Conservation (phyloP, 1,139 yeast species). For the Kodamaea fungicola region DNA sequence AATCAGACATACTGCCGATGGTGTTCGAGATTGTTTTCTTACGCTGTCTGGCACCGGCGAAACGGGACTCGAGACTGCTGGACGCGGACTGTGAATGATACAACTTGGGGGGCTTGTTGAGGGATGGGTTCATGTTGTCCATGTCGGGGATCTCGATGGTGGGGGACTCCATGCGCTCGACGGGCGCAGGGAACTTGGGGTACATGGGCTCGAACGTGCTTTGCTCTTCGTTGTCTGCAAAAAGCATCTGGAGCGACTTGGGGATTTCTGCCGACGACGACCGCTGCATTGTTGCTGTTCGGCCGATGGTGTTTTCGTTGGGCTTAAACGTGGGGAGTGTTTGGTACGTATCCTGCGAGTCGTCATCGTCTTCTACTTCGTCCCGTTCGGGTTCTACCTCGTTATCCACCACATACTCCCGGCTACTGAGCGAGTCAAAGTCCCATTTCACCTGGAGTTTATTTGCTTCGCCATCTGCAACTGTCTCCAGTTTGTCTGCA, state of each 20-base stretch:
- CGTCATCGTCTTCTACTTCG: slow-evolving; percentile 33
- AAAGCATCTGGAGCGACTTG: slow-evolving; percentile 65
- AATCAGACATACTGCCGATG: slow-evolving; percentile 15
- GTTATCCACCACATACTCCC: slow-evolving; percentile 68
- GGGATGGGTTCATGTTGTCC: slow-evolving; percentile 24
- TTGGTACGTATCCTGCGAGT: slow-evolving; percentile 21
- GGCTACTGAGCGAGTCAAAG: slow-evolving; percentile 71
- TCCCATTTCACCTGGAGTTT: slow-evolving; percentile 81
- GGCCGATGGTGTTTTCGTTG: slow-evolving; percentile 10
- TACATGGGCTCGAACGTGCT: not conserved
- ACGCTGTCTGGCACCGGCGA: slow-evolving; percentile 28
- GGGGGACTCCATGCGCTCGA: slow-evolving; percentile 35
- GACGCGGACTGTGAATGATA: slow-evolving; percentile 51
- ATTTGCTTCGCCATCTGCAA: slow-evolving; percentile 11
- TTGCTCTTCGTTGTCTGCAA: slow-evolving; percentile 40
- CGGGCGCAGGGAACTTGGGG: slow-evolving; percentile 3
- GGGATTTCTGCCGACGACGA: slow-evolving; percentile 50
- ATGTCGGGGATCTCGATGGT: slow-evolving; percentile 48
- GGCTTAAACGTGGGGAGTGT: slow-evolving; percentile 4
- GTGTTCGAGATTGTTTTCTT: slow-evolving; percentile 42
- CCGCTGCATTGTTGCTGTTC: slow-evolving; percentile 5
- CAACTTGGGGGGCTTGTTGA: slow-evolving; percentile 20
- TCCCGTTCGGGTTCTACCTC: slow-evolving; percentile 53
- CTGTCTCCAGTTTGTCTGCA: not conserved
- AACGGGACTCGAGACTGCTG: slow-evolving; percentile 38